These are phyloP conservation scores for Lipomyces sp. DNA, from an alignment of 805 yeast species.

Conservation along the genomic window DNA sequence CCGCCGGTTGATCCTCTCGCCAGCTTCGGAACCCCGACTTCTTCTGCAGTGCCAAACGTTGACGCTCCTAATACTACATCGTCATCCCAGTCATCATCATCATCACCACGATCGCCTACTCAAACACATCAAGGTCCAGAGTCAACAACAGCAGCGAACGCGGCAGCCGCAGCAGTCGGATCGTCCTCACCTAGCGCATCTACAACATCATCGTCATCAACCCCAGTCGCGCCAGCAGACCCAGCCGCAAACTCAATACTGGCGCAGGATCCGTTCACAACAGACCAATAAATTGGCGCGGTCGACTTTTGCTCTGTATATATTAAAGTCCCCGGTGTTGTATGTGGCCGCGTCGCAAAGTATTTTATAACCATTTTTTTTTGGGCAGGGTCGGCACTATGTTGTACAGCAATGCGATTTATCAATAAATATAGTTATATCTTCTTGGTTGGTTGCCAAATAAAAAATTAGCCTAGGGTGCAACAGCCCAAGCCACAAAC, in stretches of 20 bases:
- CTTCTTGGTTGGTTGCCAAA: too few relatives aligned
- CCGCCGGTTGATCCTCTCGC: slow-evolving; percentile 27
- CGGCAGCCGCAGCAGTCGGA: background rate
- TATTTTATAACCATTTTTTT: too few relatives aligned
- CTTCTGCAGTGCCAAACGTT: background rate
- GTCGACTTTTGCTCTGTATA: background rate
- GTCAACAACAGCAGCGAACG: background rate
- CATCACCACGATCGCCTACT: background rate
- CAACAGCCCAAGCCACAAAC: too few relatives aligned
- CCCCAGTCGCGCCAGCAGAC: background rate
- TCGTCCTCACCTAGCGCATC: background rate
- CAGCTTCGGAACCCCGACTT: slow-evolving; percentile 16
- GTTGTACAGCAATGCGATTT: too few relatives aligned
- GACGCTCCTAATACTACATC: slow-evolving; percentile 6
- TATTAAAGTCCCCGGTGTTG: background rate
- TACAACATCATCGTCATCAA: background rate
- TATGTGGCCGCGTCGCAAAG: too few relatives aligned
- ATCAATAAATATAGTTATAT: too few relatives aligned
- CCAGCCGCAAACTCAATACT: background rate
- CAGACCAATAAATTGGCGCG: background rate
- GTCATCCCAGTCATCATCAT: background rate
- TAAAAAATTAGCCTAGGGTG: too few relatives aligned
- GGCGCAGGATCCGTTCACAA: background rate
- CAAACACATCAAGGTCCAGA: too few relatives aligned
- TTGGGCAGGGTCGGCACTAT: too few relatives aligned